Base-by-base conservation (phyloP, 129 eudicot species). In the Flaveria robusta region DNA sequence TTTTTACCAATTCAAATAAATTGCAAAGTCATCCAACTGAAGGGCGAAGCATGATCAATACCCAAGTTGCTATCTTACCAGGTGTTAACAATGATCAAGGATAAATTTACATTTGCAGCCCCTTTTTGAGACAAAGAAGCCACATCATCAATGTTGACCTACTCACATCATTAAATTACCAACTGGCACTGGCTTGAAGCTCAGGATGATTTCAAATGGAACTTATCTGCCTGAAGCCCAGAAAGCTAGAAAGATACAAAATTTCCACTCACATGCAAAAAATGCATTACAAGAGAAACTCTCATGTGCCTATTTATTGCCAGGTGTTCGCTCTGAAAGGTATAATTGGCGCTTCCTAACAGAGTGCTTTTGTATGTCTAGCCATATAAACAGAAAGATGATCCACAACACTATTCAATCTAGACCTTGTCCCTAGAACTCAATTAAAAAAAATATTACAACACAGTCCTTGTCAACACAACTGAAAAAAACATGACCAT, bases 41-140 rank as follows among this genome's bases (percentile, higher is more conserved):
- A 66, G 52, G 43, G 20, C 39, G 54, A 34, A 27, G 39, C 19
- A 50, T 66, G 80, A 26, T 9, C 9, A 24, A 24, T 22, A 19
- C 80, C 24, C 34, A 29, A 63, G 37, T 31, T 66, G 34, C 74
- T 31, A 76, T 19, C 74, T 76, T 66, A 26, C 66, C 54, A 11
- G 52, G 37, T 18, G 51, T 15, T 39, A 27, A 73, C 54, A 54
- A 37, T 39, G 68, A 27, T 29, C 67, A 37, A 20, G 7, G 15
- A 72, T 72, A 56, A 56, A 54, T 37, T 14, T 37, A 56, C 54
- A 67, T 41, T 72, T 55, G 65, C 46, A 71, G 9, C 73, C 23
- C 15, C 76, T 12, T 52, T 16, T 34, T 71, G 11, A 26, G n/a
- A 71, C 49, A 31, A 31, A 11, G 18, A 51, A 29, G 29, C 29